Evolutionary conservation across 164 flowering plant species (phyloP).

Genomic region (Vitis labrusca): DNA sequence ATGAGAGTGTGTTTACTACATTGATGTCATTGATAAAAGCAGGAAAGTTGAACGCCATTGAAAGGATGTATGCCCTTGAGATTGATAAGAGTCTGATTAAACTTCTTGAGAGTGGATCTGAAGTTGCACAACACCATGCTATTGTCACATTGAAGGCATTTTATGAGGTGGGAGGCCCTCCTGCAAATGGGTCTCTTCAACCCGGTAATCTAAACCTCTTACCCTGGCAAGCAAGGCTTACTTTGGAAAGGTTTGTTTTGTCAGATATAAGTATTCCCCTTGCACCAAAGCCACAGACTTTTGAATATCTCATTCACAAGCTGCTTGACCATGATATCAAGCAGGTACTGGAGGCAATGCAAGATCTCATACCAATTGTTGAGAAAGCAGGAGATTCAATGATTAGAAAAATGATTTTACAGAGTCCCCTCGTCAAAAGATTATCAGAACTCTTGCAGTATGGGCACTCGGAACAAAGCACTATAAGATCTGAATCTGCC

Average conservation of each 20-base stretch:
- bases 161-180: conserved; percentile 37
- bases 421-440: conserved; percentile 39
- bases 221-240: conserved; percentile 53
- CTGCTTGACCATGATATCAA: conserved; percentile 26
- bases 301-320: conserved; percentile 38
- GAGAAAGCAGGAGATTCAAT: conserved; percentile 40
- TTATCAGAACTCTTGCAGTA: conserved; percentile 29
- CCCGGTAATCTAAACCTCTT: conserved; percentile 33
- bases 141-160: conserved; percentile 39
- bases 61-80: conserved; percentile 36
- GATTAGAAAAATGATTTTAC: conserved; percentile 36
- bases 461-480: conserved; percentile 20
- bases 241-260: conserved; percentile 34
- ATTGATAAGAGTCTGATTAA: conserved; percentile 39
- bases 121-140: conserved; percentile 47
- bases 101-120: conserved; percentile 43
- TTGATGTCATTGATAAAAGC: conserved; percentile 42
- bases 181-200: conserved; percentile 23
- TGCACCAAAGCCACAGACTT: conserved; percentile 36
- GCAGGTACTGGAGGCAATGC: conserved; percentile 38
- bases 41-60: conserved; percentile 43
- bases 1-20: conserved; percentile 35
- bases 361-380: conserved; percentile 41
- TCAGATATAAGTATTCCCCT: conserved; percentile 19
- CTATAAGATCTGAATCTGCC: conserved; percentile 35